Percentiles rank a stretch among this genome's conserved stretches.
Conservation (phyloP, 495 filamentous ascomycete species). For the Penicillium bialowiezense region DNA sequence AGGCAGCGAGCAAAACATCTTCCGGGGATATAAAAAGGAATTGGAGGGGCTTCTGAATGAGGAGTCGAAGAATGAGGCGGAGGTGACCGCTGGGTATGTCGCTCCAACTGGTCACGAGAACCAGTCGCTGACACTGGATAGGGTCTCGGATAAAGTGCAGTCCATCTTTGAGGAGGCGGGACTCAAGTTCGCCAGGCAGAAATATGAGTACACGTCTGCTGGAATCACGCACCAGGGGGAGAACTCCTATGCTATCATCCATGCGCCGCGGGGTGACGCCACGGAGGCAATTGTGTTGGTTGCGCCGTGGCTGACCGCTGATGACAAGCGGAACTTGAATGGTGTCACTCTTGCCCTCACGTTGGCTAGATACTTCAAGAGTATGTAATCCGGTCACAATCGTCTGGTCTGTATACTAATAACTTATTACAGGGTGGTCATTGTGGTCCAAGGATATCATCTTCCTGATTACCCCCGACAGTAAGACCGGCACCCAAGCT, state of each 20-base stretch:
- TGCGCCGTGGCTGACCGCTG: slow-evolving; percentile 82
- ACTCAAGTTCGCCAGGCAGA: slow-evolving; percentile 81
- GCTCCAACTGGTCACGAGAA: not conserved
- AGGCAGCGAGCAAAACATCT: slow-evolving; percentile 92
- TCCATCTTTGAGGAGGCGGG: slow-evolving; percentile 73
- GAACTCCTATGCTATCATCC: slow-evolving; percentile 93
- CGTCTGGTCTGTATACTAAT: slow-evolving; percentile 13
- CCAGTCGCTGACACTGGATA: slow-evolving; percentile 24
- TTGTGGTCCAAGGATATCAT: slow-evolving; percentile 99
- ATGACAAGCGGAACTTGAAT: slow-evolving; percentile 76
- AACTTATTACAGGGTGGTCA: slow-evolving; percentile 69
- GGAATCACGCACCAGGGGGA: slow-evolving; percentile 75
- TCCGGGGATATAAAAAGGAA: slow-evolving; percentile 88
- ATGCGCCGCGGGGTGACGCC: slow-evolving; percentile 93
- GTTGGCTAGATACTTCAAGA: slow-evolving; percentile 89
- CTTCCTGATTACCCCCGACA: slow-evolving; percentile 83
- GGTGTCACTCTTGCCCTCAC: slow-evolving; percentile 84
- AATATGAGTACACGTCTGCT: slow-evolving; percentile 72
- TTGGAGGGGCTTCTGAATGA: slow-evolving; percentile 49
- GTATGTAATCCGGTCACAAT: slow-evolving; percentile 32
- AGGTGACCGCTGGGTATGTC: slow-evolving; percentile 47
- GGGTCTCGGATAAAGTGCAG: slow-evolving; percentile 66
- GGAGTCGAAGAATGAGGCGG: slow-evolving; percentile 19
- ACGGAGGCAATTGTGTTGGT: slow-evolving; percentile 95
- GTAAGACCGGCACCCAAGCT: slow-evolving; percentile 85